Base-by-base conservation (phyloP, 805 yeast species). In the Saturnispora besseyi region DNA sequence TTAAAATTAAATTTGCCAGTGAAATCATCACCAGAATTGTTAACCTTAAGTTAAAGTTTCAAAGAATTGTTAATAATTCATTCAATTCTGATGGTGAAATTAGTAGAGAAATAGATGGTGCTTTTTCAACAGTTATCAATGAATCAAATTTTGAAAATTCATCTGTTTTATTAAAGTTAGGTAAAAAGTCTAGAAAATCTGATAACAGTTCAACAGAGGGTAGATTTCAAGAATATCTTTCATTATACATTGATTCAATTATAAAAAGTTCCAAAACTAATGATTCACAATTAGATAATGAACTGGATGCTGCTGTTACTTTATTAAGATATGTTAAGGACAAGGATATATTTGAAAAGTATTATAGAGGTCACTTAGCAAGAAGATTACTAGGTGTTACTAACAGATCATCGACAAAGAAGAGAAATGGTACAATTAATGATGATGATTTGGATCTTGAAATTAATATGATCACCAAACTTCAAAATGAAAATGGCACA, bases 311-410 rank as follows among this genome's bases (percentile, higher is more conserved):
- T 9, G 38, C 88, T 0, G 73, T 86, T 11, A 65, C 73, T 22
- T 74, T 90, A 31, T 80, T 89, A 59, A 70, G 82, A 50, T 81
- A 78, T 59, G 72, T 89, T 43, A 74, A 78, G 52, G 96, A 90
- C 57, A 90, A 88, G 60, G 96, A 89, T 65, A 69, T 85, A 26
- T 90, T 89, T 67, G 96, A 88, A 61, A 83, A 78, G 40, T 81
- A 84, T 53, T 89, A 87, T 64, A 88, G 88, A 58, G 85, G 82
- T 48, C 96, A 87, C 66, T 71, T 90, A 51, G 96, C 96, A 1
- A 87, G 84, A 63, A 73, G 97, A 53, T 72, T 89, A 40, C 61
- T 83, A 36, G 74, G 78, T 50, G 71, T 72, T 55, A 68, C 64
- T 56, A 67, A 68, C 10, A 54, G 65, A 45, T 70, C 77, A 2